A percentile compares a stretch with the other conserved stretches of the same genome.
phyloP scores from a whole-genome alignment of 345 rosid species.

The Angophora floribunda region DNA sequence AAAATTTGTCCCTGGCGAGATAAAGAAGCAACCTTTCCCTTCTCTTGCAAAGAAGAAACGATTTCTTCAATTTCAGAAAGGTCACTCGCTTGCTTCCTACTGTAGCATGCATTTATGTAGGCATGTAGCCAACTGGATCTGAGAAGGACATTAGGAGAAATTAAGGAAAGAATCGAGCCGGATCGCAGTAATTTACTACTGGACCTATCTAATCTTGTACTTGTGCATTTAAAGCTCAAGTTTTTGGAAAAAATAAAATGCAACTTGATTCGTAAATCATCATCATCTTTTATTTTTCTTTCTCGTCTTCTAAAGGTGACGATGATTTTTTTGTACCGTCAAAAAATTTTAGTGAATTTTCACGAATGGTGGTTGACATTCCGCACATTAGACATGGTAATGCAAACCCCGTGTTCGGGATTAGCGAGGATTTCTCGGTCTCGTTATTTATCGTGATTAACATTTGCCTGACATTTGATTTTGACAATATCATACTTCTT shows the following conservation, averaged over 20 bases:
- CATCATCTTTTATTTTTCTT: rapidly evolving
- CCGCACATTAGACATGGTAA: background rate
- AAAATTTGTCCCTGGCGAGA: background rate
- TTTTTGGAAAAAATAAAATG: background rate
- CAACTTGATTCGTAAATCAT: background rate
- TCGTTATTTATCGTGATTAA: background rate
- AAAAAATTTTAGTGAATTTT: background rate
- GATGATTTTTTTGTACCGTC: background rate
- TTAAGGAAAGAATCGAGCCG: background rate
- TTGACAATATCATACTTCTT: background rate
- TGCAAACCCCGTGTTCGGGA: background rate
- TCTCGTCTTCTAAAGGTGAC: rapidly evolving
- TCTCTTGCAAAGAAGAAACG: background rate
- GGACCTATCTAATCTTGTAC: background rate
- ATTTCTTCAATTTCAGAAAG: background rate
- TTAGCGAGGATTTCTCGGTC: background rate
- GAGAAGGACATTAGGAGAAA: background rate
- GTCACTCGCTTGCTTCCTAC: background rate
- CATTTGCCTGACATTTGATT: background rate
- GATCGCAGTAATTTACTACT: background rate
- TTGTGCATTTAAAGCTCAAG: background rate
- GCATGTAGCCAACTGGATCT: background rate
- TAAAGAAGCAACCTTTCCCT: background rate
- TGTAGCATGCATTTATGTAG: background rate
- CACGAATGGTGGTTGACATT: background rate